These are phyloP conservation scores for Penicillium atrosanguineum DNA, from an alignment of 495 filamentous ascomycete genomes.

Conservation along the genomic window DNA sequence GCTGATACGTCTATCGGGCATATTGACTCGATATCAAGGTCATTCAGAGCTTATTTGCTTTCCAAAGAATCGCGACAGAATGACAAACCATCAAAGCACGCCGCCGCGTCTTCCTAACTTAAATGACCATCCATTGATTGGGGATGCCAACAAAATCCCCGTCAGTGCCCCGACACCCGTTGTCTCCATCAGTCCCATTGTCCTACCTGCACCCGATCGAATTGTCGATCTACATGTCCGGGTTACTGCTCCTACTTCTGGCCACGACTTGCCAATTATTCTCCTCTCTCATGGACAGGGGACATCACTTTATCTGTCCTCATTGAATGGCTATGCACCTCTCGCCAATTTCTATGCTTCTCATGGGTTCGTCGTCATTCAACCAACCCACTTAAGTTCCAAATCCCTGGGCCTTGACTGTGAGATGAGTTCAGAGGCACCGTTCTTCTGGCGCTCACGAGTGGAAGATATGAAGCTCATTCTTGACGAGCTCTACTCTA, in stretches of 20 bases:
- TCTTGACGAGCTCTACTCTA: conserved; percentile 33
- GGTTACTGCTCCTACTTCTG: conserved; percentile 20
- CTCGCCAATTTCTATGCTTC: conserved; percentile 45
- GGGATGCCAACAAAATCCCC: conserved; percentile 37
- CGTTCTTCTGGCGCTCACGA: conserved; percentile 33
- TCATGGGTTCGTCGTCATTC: conserved; percentile 46
- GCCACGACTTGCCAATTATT: conserved; percentile 37
- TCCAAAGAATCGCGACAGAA: background rate
- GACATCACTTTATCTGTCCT: conserved; percentile 39
- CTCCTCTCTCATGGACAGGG: conserved; percentile 44
- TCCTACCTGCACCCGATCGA: conserved; percentile 16
- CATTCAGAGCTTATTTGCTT: background rate
- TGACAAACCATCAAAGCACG: background rate
- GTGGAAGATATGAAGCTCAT: conserved; percentile 35
- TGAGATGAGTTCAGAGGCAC: conserved; percentile 11
- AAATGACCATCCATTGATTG: conserved; percentile 34
- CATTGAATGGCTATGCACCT: conserved; percentile 42
- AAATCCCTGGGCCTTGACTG: conserved; percentile 23
- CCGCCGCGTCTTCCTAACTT: conserved; percentile 1
- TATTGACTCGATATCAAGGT: background rate
- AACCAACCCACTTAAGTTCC: conserved; percentile 46
- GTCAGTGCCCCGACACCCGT: conserved; percentile 28
- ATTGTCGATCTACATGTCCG: conserved; percentile 11
- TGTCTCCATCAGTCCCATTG: conserved; percentile 37
- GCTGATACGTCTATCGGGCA: background rate